A percentile compares a stretch with the other conserved stretches of the same genome.
Evolutionary conservation across 371 early-diverging fungal species (phyloP).

Genomic region (Capillidium heterosporum): DNA sequence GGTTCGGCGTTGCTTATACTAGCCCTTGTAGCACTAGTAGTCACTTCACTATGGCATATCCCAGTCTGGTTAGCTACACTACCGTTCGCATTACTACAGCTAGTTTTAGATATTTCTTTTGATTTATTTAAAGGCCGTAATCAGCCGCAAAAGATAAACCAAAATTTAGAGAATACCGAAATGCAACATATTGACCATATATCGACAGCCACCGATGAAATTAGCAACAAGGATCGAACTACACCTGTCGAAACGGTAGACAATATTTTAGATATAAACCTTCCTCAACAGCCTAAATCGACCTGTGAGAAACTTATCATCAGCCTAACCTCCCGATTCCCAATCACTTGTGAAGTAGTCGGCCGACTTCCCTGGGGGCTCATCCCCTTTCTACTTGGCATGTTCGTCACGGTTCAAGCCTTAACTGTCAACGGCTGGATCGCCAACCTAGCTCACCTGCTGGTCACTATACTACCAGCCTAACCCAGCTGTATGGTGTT

Average conservation of each 20-base stretch:
- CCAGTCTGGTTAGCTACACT: conserved; percentile 50
- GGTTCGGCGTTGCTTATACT: conserved; percentile 24
- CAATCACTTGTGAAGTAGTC: too few species aligned
- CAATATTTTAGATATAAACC: too few species aligned
- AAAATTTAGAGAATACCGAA: too few species aligned
- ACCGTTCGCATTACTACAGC: conserved; percentile 34
- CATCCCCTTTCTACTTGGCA: conserved; percentile 55
- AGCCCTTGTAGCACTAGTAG: conserved; percentile 34
- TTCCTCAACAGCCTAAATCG: too few species aligned
- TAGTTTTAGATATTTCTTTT: neutral
- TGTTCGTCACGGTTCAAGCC: conserved; percentile 65
- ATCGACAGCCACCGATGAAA: too few species aligned
- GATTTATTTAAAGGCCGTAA: neutral
- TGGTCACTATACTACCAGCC: conserved; percentile 29
- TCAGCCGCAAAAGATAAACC: neutral
- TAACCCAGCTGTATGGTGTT: conserved; percentile 29
- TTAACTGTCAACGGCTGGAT: conserved; percentile 46
- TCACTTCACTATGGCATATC: conserved; percentile 37
- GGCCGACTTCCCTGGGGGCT: conserved; percentile 64
- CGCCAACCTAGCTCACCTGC: conserved; percentile 33
- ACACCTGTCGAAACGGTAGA: too few species aligned
- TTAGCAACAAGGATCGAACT: too few species aligned
- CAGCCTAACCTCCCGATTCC: too few species aligned
- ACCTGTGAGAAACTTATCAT: too few species aligned
- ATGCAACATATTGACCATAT: too few species aligned